Base-by-base conservation (phyloP, 1,284 basidiomycete species). In the Rhodotorula glutinis region DNA sequence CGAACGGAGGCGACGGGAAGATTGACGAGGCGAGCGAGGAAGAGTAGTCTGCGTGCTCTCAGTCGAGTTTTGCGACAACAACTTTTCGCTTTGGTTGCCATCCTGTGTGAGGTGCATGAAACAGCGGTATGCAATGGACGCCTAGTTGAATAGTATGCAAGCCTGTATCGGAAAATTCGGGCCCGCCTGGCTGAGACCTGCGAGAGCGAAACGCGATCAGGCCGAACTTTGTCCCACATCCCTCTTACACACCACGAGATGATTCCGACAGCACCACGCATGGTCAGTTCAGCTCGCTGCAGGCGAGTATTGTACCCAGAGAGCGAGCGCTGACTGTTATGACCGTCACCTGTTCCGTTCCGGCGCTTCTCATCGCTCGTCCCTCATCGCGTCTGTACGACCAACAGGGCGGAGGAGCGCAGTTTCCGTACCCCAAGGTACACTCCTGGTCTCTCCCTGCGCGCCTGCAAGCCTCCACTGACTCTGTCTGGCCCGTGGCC, bases 381-480 rank as follows among this genome's bases (percentile, higher is more conserved):
- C 46, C 5, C 49, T 51, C 47, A 27, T 51, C 49, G 49, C 49
- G 1, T 13, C 25, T 10, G 9, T 33, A 11, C 16, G 21, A 16
- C 7, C 8, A 29, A 43, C 59, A 73, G 71, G 79, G 78, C 71
- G 79, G 77, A 69, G 78, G 79, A 65, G 77, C 78, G 72, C 82
- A 81, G 71, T 84, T 82, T 76, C 82, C 83, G 60, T 84, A 81
- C 78, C 83, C 83, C 40, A 84, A 83, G 63, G 66, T 67, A 11
- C 43, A 16, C 5, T 38, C 11, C 7, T 11, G 25, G 61, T 14
- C 33, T 53, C 27, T 21, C 38, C 40, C 43, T 41, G 2, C 10
- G 14, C 27, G 0, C 49, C 4, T 44, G 10, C 44, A 13, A 3
- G 13, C 14, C 13, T 0, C 25, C n/a, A 4, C 49, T 43, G 4